These are phyloP conservation scores for Crithidia brevicula DNA, from an alignment of 208 protist genomes.

Conservation along the genomic window DNA sequence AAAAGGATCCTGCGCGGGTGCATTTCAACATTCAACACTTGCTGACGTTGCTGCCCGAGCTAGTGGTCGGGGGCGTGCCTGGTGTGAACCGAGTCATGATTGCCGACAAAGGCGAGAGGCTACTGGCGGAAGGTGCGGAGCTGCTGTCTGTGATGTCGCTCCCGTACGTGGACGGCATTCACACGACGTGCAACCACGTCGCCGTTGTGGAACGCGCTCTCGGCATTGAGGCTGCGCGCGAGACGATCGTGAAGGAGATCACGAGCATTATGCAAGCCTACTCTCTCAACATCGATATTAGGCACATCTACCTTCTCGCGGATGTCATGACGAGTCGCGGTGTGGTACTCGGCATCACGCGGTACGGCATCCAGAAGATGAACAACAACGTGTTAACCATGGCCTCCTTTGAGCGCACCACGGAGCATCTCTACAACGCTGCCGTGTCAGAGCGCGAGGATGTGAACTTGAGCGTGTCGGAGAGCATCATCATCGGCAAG, in stretches of 20 bases:
- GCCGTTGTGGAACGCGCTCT: constrained; percentile 95
- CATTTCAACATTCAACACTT: constrained; percentile 91
- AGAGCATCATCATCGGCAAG: constrained; percentile 99
- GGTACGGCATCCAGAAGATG: constrained; percentile 99
- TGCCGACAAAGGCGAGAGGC: constrained; percentile 65
- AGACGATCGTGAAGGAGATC: constrained; percentile 98
- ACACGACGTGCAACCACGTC: constrained; percentile 98
- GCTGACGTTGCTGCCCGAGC: constrained; percentile 81
- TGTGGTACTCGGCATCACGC: constrained; percentile 98
- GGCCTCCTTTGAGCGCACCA: constrained; percentile 99
- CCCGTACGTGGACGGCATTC: constrained; percentile 90
- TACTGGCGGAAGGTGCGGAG: constrained; percentile 95
- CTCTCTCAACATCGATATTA: constrained; percentile 97
- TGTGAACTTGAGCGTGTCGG: constrained; percentile 91
- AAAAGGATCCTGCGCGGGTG: constrained; percentile 44
- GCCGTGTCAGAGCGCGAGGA: constrained; percentile 91
- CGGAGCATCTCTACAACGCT: constrained; percentile 99
- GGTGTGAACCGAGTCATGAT: constrained; percentile 97
- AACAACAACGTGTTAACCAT: constrained; percentile 98
- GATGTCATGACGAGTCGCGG: constrained; percentile 99
- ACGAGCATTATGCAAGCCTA: constrained; percentile 95
- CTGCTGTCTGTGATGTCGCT: constrained; percentile 95
- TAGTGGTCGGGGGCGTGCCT: constrained; percentile 95
- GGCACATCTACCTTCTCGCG: constrained; percentile 98
- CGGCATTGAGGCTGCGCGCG: constrained; percentile 98